A percentile compares a stretch with the other conserved stretches of the same genome.
Conservation (phyloP, 164 flowering plant species). For the Amborella trichopoda region DNA sequence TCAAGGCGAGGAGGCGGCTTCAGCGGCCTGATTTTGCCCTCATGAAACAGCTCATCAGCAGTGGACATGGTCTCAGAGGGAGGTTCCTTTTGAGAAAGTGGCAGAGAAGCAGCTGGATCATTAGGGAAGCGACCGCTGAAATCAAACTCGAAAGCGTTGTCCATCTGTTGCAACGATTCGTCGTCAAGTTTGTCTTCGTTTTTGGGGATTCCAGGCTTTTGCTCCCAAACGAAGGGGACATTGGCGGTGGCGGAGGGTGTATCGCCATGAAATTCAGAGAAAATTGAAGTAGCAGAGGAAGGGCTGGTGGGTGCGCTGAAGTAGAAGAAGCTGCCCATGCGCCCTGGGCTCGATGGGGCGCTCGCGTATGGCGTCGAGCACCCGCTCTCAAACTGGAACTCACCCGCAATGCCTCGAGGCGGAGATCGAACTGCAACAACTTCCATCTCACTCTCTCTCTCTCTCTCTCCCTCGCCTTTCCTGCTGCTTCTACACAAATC, state of each 20-base stretch:
- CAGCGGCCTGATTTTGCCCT: constrained; percentile 21
- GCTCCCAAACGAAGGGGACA: constrained; percentile 40
- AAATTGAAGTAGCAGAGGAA: constrained; percentile 10
- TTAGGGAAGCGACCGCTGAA: background rate
- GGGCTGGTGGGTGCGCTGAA: constrained; percentile 39
- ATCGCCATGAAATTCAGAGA: constrained; percentile 10
- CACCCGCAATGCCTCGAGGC: too few relatives aligned
- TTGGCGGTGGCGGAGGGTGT: background rate
- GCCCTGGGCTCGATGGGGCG: constrained; percentile 27
- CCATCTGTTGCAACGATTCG: background rate
- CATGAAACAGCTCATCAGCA: background rate
- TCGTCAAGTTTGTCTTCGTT: background rate
- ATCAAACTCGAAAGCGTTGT: background rate
- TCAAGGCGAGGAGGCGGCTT: constrained; percentile 30
- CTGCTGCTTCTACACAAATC: too few relatives aligned
- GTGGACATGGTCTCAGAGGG: background rate
- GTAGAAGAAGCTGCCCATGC: constrained; percentile 13
- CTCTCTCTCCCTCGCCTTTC: too few relatives aligned
- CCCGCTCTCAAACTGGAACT: constrained; percentile 17
- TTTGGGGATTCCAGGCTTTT: constrained; percentile 36
- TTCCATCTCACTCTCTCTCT: too few relatives aligned
- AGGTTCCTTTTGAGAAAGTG: too few relatives aligned
- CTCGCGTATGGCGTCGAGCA: constrained; percentile 21
- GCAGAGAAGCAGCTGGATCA: background rate
- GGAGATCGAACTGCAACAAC: too few relatives aligned